phyloP scores from a whole-genome alignment of 192 early-diverging fungal genomes.

The Backusella circina region DNA sequence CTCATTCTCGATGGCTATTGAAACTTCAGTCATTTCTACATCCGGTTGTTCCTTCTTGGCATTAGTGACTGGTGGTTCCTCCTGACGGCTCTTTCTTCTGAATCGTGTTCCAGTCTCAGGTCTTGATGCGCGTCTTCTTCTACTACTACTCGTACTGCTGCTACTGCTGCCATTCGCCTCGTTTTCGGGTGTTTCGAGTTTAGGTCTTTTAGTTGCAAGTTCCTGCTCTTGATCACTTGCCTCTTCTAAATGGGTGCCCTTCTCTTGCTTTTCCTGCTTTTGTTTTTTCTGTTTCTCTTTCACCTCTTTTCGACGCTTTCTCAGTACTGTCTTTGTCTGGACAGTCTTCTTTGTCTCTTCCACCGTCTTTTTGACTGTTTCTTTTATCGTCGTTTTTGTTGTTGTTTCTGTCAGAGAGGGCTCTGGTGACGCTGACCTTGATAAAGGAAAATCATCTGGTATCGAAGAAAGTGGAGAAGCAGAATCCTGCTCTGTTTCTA shows the following conservation, averaged over 20 bases:
- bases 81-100: conserved; percentile 3
- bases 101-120: not conserved
- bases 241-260: not conserved
- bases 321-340: not conserved
- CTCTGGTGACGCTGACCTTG: conserved; percentile 32
- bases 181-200: not conserved
- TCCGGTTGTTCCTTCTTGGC: not conserved
- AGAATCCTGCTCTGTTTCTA: conserved; percentile 22
- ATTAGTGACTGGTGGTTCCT: not conserved
- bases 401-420: not conserved
- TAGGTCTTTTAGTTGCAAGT: not conserved
- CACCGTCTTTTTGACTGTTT: not conserved
- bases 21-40: not conserved
- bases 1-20: not conserved
- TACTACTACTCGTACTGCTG: too few species aligned
- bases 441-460: conserved; percentile 39
- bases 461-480: conserved; percentile 37
- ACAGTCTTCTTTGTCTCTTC: not conserved
- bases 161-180: not conserved
- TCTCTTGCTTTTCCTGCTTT: not conserved
- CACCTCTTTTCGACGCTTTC: conserved; percentile 1
- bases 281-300: not conserved
- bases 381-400: not conserved
- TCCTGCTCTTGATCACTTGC: not conserved
- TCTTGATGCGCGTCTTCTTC: conserved; percentile 3